Base-by-base conservation (phyloP, 2,329 filamentous ascomycete genomes). In the Colletotrichum karsti region DNA sequence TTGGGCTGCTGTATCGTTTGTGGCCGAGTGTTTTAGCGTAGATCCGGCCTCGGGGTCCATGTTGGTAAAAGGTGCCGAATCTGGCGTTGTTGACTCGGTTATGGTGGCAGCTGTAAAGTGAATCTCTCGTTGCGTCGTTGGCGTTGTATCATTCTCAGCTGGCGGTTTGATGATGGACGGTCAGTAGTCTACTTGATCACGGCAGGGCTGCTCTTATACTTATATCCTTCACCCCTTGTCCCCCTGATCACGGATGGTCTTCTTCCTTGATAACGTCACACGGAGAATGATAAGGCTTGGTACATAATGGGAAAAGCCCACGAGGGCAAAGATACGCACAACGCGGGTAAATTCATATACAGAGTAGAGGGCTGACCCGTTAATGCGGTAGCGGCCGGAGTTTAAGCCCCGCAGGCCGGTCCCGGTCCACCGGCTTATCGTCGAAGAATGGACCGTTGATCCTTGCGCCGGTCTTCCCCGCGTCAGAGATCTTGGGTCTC, bases 191-290 rank as follows among this genome's bases (percentile, higher is more conserved):
- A 7, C 9, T n/a, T 33, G 10, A 22, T 53, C 28, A 12, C 10
- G n/a, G 3, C 30, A 53, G 22, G 56, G 65, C 67, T 70, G 74
- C 74, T 72, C 63, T 67, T 67, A 53, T 53, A 53, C 8, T 35
- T 37, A 24, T 53, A 22, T 15, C 35, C 28, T 37, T 33, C 35
- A 15, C 28, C 50, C 50, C 28, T 22, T 22, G 28, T 20, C 12
- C 12, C 50, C 20, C 26, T n/a, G 3, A 37, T 3, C 28, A 12
- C 30, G 35, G 28, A 53, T 37, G 28, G 35, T 53, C 35, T 37
- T 18, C 28, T 20, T 20, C 50, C 2, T 37, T 15, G n/a, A n/a
- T 28, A 35, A 35, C 13, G 50, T 53, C 28, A 37, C 30, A 30
- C 7, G 12, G 50, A 37, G 35, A 53, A 53, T 37, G 50, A 37